Evolutionary conservation across 768 basidiomycete species (phyloP).

Genomic region (Leccinum truebloodii): DNA sequence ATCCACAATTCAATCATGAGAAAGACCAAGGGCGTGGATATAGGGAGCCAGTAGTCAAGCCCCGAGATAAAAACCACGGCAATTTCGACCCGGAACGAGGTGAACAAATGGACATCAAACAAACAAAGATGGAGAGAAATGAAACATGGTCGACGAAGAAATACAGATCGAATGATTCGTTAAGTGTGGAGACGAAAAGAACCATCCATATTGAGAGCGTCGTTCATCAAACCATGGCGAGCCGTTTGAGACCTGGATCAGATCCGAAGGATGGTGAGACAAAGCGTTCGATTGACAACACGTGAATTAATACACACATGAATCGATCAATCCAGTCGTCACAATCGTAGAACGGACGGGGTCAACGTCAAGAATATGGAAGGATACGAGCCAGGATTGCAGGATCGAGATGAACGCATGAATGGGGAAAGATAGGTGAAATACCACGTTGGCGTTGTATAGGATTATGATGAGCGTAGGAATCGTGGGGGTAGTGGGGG

Average conservation of each 20-base stretch:
- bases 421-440: constrained; percentile 16
- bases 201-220: not conserved
- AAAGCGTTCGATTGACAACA: constrained; percentile 1
- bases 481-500: constrained; percentile 23
- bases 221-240: constrained; percentile 4
- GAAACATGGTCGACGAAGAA: constrained; percentile 1
- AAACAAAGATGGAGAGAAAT: not conserved
- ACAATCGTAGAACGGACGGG: constrained; percentile 1
- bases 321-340: not conserved
- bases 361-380: not conserved
- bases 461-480: constrained; percentile 20
- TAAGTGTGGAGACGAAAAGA: not conserved
- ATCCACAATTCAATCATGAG: not conserved
- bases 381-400: not conserved
- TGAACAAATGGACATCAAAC: not conserved
- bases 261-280: not conserved
- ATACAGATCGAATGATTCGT: constrained; percentile 2
- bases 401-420: constrained; percentile 2
- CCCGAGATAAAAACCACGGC: not conserved
- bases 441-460: constrained; percentile 4
- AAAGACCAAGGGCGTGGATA: not conserved
- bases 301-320: not conserved
- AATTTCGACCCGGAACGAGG: not conserved
- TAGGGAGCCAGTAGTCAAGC: constrained; percentile 3
- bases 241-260: constrained; percentile 7